Base-by-base conservation (phyloP, 2,329 filamentous ascomycete genomes). In the Beauveria asiatica region DNA sequence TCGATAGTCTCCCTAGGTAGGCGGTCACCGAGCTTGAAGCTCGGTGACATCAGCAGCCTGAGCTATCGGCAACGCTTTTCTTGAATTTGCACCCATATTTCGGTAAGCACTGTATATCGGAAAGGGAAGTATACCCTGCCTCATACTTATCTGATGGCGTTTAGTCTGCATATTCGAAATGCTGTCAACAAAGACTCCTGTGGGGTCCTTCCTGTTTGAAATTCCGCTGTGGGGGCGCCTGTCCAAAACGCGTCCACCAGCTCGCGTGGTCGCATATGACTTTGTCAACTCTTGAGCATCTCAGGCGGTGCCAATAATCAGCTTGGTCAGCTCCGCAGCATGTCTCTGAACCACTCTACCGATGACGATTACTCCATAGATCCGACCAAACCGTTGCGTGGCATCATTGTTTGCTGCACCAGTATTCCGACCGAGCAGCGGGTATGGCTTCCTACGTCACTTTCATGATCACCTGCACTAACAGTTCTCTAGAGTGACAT, bases 361-460 rank as follows among this genome's bases (percentile, higher is more conserved):
- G 55, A 62, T 27, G 68, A 69, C 48, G 67, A 67, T 13, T 63
- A 68, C 56, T 66, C 68, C 17, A 70, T 81, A 74, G 84, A 87
- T 73, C 77, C 81, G 62, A 79, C 86, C 53, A 78, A 79, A 64
- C 87, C 89, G 57, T 82, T 92, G 66, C 78, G 78, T 64, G 88
- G 88, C 66, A 82, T 90, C 57, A 83, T 94, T 63, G 80, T 96
- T 66, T 96, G 92, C 80, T 96, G 90, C 75, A 96, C 92, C 55
- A 92, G 88, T 67, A 87, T 96, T 65, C 80, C 87, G 59, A 84
- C 88, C 61, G 90, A 96, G 69, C 81, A 88, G 69, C 84, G 90
- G 73, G 91, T 93, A 78, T 67, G 81, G 37, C 23, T 55, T 30
- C 17, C 33, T 27, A 60, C 57, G 48, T 58, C 25, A 13, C 58